phyloP scores from a whole-genome alignment of 371 early-diverging fungal species.

The Apophysomyces variabilis region DNA sequence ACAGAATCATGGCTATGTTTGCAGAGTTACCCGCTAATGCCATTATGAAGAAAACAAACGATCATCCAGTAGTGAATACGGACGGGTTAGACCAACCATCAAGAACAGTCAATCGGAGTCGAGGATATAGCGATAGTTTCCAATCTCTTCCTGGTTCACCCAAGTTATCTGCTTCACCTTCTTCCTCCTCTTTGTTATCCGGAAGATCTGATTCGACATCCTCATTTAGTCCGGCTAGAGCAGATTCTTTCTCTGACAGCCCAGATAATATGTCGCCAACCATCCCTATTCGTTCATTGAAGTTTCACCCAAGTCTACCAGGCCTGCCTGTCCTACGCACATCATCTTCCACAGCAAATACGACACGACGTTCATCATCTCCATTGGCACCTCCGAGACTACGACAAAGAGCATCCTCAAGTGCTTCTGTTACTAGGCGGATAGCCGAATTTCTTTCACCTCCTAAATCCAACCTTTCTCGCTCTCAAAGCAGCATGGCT shows the following conservation, averaged over 20 bases:
- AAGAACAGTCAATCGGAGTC: constrained; percentile 10
- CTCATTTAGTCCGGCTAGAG: constrained; percentile 11
- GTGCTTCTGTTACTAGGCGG: constrained; percentile 25
- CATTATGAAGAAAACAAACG: constrained; percentile 1
- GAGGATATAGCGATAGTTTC: constrained; percentile 20
- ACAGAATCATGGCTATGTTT: constrained; percentile 43
- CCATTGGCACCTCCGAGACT: constrained; percentile 12
- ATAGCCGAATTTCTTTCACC: constrained; percentile 22
- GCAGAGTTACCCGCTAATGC: constrained; percentile 17
- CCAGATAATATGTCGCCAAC: constrained; percentile 7
- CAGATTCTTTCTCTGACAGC: neutral
- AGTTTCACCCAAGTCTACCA: constrained; percentile 24
- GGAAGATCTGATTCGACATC: constrained; percentile 20
- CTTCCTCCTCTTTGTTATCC: constrained; percentile 22
- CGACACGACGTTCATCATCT: constrained; percentile 4
- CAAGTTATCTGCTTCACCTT: constrained; percentile 16
- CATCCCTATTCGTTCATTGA: constrained; percentile 17
- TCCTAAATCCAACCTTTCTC: constrained; percentile 13
- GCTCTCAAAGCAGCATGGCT: constrained; percentile 22
- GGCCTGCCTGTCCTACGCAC: constrained; percentile 16
- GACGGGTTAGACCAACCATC: constrained; percentile 19
- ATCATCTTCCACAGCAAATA: constrained; percentile 2
- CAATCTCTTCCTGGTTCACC: constrained; percentile 15
- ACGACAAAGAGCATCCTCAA: constrained; percentile 26
- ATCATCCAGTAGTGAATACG: constrained; percentile 14